phyloP scores from a whole-genome alignment of 2,329 filamentous ascomycete species.

The Nannizzia gypsea region DNA sequence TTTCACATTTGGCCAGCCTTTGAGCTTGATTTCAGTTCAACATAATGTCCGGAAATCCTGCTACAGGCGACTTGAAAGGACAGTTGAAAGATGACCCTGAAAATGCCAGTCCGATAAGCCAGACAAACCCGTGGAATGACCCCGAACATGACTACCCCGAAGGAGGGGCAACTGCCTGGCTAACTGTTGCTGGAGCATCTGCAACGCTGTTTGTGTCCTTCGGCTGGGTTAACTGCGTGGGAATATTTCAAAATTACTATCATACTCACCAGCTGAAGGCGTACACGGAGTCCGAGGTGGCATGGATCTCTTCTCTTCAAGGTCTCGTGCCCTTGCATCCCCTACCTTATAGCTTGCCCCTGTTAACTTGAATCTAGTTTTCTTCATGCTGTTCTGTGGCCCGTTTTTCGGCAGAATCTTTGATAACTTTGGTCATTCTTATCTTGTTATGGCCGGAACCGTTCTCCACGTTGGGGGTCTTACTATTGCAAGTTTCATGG shows the following conservation, averaged over 20 bases:
- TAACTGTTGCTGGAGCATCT: constrained; percentile 40
- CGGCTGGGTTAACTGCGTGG: constrained; percentile 41
- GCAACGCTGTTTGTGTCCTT: constrained; percentile 40
- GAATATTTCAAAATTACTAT: constrained; percentile 51
- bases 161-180: constrained; percentile 18
- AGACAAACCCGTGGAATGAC: background rate
- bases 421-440: constrained; percentile 50
- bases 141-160: background rate
- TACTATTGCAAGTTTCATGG: constrained; percentile 51
- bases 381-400: constrained; percentile 24
- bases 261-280: constrained; percentile 36
- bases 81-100: background rate
- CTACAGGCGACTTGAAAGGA: background rate
- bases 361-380: background rate
- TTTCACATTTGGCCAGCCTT: background rate
- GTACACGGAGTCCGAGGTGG: constrained; percentile 43
- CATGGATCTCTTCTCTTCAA: constrained; percentile 45
- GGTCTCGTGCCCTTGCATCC: background rate
- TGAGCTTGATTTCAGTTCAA: background rate
- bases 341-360: background rate
- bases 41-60: background rate
- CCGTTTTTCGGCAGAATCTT: constrained; percentile 52
- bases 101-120: background rate
- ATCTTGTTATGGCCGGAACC: constrained; percentile 39
- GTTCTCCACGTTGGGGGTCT: constrained; percentile 49